Percentiles rank a stretch among this genome's conserved stretches.
Evolutionary conservation across 345 rosid species (phyloP).

Genomic region (Triadica sebifera): DNA sequence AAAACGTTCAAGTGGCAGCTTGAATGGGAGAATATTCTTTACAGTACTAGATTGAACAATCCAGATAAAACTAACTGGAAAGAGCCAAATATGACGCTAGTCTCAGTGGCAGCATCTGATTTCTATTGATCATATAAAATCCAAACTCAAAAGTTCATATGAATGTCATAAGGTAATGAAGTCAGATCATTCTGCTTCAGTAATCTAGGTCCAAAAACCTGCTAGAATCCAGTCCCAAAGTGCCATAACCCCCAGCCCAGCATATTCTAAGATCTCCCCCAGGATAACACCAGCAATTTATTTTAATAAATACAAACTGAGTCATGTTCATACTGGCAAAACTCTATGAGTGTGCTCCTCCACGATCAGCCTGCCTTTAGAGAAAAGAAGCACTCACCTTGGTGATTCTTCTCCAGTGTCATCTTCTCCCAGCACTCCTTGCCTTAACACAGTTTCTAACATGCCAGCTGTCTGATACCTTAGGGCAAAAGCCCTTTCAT

Average conservation of each 20-base stretch:
- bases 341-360: not conserved
- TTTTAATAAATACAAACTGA: not conserved
- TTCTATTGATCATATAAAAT: not conserved
- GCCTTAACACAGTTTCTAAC: constrained; percentile 76
- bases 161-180: not conserved
- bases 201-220: not conserved
- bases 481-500: constrained; percentile 74
- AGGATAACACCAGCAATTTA: not conserved
- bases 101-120: not conserved
- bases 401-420: constrained; percentile 95
- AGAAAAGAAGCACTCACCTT: constrained; percentile 44
- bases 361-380: not conserved
- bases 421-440: constrained; percentile 93
- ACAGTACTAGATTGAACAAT: not conserved
- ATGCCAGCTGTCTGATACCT: constrained; percentile 92
- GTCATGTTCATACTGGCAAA: not conserved
- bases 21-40: not conserved
- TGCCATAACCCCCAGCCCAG: not conserved
- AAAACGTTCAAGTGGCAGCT: not conserved
- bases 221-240: not conserved
- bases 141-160: not conserved
- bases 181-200: not conserved
- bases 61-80: not conserved
- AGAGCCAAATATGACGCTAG: not conserved
- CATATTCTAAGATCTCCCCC: not conserved